These are phyloP conservation scores for Cystofilobasidium macerans DNA, from an alignment of 768 basidiomycete genomes.

Conservation along the genomic window DNA sequence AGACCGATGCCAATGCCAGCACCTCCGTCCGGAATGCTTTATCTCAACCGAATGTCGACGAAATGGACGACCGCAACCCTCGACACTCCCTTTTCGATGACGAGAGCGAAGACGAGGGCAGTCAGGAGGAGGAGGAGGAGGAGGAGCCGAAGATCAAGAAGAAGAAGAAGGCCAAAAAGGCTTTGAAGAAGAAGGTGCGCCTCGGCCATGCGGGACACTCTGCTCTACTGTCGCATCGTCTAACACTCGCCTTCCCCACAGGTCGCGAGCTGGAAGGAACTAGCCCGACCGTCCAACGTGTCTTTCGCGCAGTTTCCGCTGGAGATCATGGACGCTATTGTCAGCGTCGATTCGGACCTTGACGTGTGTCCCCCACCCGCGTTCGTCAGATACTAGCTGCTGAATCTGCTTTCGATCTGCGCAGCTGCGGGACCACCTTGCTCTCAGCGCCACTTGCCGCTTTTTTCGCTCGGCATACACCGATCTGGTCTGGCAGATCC, in stretches of 20 bases:
- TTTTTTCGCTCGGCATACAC: constrained; percentile 3
- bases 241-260: neutral
- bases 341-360: neutral
- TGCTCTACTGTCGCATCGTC: too few species aligned
- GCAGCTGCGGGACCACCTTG: constrained; percentile 10
- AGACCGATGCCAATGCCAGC: too few species aligned
- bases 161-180: neutral
- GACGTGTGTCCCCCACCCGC: neutral
- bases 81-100: too few species aligned
- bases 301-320: constrained; percentile 1
- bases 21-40: too few species aligned
- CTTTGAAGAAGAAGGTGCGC: neutral
- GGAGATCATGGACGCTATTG: neutral
- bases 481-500: neutral
- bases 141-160: neutral
- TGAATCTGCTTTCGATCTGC: neutral
- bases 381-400: neutral
- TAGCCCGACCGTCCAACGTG: neutral
- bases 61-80: too few species aligned
- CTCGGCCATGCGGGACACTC: too few species aligned
- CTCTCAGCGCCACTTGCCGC: constrained; percentile 3
- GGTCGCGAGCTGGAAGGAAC: neutral
- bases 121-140: neutral
- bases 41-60: too few species aligned
- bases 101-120: too few species aligned